Evolutionary conservation across 75 land plant genomes (phyloP).

Genomic region (Ceratopteris richardii): DNA sequence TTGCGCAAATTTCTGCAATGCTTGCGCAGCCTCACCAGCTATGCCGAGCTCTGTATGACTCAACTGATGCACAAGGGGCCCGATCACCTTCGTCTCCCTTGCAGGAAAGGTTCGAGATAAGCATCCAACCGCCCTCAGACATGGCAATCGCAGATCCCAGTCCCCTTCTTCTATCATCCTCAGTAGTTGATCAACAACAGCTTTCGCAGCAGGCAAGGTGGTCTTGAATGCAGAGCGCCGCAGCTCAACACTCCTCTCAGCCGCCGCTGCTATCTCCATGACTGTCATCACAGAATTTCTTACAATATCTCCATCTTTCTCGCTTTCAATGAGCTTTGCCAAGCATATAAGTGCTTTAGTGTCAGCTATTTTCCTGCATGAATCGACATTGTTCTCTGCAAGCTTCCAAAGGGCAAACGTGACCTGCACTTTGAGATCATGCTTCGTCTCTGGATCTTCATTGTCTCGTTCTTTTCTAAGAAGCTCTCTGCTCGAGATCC

Average conservation of each 20-base stretch:
- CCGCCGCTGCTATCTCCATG: slow-evolving; percentile 66
- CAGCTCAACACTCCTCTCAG: slow-evolving; percentile 54
- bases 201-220: slow-evolving; percentile 67
- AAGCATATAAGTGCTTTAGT: slow-evolving; percentile 71
- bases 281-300: slow-evolving; percentile 64
- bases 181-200: slow-evolving; percentile 67
- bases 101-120: slow-evolving; percentile 70
- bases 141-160: slow-evolving; percentile 39
- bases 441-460: slow-evolving; percentile 45
- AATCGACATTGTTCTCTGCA: slow-evolving; percentile 42
- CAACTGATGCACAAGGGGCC: slow-evolving; percentile 41
- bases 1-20: slow-evolving; percentile 55
- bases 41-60: slow-evolving; percentile 33
- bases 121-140: slow-evolving; percentile 59
- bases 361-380: slow-evolving; percentile 56
- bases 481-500: slow-evolving; percentile 13
- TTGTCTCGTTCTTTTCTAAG: slow-evolving; percentile 34
- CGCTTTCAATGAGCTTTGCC: slow-evolving; percentile 57
- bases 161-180: slow-evolving; percentile 22
- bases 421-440: slow-evolving; percentile 34
- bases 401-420: slow-evolving; percentile 64
- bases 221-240: slow-evolving; percentile 73
- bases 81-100: slow-evolving; percentile 45
- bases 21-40: slow-evolving; percentile 52
- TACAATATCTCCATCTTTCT: slow-evolving; percentile 42